Conservation (phyloP, 1,284 basidiomycete genomes). For the Ustilago shanxiensis region DNA sequence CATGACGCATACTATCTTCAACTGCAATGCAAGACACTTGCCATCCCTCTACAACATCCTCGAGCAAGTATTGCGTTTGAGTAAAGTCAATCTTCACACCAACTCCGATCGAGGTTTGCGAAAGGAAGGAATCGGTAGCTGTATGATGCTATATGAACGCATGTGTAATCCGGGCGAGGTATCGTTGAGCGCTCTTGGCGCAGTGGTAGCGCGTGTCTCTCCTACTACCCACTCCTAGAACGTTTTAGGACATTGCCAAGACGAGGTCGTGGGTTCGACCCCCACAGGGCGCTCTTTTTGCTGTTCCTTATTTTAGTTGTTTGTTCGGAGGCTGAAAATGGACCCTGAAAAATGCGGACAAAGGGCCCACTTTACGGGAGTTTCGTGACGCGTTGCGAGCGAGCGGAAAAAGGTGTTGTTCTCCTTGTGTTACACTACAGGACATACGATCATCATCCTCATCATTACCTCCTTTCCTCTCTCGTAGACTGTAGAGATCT, state of each 20-base stretch:
- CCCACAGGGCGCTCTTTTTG: slow-evolving; percentile 47
- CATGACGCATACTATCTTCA: neutral
- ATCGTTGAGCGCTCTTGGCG: slow-evolving; percentile 41
- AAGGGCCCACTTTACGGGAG: slow-evolving; percentile 7
- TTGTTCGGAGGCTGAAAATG: too few relatives aligned
- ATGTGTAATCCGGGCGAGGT: neutral
- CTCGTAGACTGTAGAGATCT: neutral
- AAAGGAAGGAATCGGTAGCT: too few relatives aligned
- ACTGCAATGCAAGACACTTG: neutral
- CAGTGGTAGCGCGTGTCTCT: slow-evolving; percentile 55
- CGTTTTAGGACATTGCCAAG: slow-evolving; percentile 15
- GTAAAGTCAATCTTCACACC: neutral
- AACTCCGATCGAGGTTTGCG: neutral
- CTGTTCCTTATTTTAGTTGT: neutral
- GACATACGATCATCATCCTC: neutral
- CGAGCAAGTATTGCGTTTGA: neutral
- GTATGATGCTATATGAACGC: neutral
- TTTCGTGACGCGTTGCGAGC: slow-evolving; percentile 3
- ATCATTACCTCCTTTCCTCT: neutral
- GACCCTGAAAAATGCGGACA: slow-evolving; percentile 13
- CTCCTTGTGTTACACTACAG: neutral
- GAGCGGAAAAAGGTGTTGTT: slow-evolving; percentile 6
- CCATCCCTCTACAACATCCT: neutral
- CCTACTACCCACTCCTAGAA: slow-evolving; percentile 16
- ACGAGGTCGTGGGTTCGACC: slow-evolving; percentile 56